phyloP scores from a whole-genome alignment of 176 grass and related monocot genomes.

The Triticum monococcum region DNA sequence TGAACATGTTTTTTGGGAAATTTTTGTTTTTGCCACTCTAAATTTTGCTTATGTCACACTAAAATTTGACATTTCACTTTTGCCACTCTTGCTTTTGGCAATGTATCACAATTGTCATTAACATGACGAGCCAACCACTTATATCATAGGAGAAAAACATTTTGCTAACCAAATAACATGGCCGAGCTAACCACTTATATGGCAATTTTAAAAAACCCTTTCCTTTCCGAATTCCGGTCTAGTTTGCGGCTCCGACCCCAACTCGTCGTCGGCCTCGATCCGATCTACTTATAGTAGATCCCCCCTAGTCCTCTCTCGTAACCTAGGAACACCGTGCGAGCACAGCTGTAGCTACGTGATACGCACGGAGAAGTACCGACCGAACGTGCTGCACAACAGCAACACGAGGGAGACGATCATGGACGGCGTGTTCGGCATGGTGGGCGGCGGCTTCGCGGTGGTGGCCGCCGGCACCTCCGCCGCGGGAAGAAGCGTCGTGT shows the following conservation, averaged over 20 bases:
- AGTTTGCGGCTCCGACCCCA: not conserved
- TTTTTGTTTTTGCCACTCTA: no score
- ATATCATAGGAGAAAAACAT: no score
- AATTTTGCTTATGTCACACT: no score
- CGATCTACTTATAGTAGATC: not conserved
- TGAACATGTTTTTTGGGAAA: not conserved
- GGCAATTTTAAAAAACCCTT: no score
- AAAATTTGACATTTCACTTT: no score
- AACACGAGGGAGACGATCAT: constrained; percentile 12
- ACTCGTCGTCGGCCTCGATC: not conserved
- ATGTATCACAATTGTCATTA: no score
- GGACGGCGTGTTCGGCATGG: constrained; percentile 65
- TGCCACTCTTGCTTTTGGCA: no score
- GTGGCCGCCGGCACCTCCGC: constrained; percentile 58
- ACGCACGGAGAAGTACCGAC: not conserved
- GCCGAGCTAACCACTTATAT: no score
- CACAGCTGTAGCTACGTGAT: not conserved
- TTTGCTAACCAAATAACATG: no score
- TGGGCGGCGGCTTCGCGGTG: constrained; percentile 54
- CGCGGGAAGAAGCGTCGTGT: constrained; percentile 36
- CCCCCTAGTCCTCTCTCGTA: not conserved
- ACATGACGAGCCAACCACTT: no score
- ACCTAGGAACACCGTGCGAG: not conserved
- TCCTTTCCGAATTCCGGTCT: no score
- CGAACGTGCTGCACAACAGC: not conserved